A percentile compares a stretch with the other conserved stretches of the same genome.
Evolutionary conservation across 164 flowering plant genomes (phyloP).

Genomic region (Vitis rupestris): DNA sequence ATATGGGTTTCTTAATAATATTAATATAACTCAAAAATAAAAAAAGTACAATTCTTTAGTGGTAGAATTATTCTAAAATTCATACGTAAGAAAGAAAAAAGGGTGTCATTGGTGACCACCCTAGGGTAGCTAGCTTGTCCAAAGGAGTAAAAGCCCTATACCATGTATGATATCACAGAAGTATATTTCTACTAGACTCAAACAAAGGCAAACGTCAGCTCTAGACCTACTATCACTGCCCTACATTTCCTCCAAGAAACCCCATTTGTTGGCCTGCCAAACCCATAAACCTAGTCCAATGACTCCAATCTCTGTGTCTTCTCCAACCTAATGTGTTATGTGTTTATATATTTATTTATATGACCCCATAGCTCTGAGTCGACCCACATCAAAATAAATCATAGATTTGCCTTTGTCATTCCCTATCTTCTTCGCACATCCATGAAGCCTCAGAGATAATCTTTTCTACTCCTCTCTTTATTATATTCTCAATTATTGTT

Average conservation of each 20-base stretch:
- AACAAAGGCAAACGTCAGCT: constrained; percentile 9
- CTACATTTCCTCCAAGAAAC: neutral
- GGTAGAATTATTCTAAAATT: too few species aligned
- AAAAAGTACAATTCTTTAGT: too few species aligned
- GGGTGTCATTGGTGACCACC: constrained; percentile 6
- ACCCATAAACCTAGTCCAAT: constrained; percentile 5
- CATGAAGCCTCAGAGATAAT: constrained; percentile 12
- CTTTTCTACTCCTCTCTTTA: neutral
- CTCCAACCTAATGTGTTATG: constrained; percentile 5
- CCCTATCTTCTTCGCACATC: constrained; percentile 8
- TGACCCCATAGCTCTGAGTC: neutral
- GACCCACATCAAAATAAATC: too few species aligned
- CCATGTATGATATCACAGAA: neutral
- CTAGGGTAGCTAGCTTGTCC: neutral
- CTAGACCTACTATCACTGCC: neutral
- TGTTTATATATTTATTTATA: neutral
- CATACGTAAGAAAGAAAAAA: too few species aligned
- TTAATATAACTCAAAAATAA: too few species aligned
- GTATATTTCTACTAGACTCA: constrained; percentile 2
- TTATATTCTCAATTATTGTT: neutral
- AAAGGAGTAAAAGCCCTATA: neutral
- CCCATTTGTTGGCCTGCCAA: constrained; percentile 24
- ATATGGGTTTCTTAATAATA: too few species aligned
- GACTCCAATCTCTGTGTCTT: neutral
- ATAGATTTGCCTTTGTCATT: constrained; percentile 8